Base-by-base conservation (phyloP, 2,329 filamentous ascomycete genomes). In the Fusarium sp. region DNA sequence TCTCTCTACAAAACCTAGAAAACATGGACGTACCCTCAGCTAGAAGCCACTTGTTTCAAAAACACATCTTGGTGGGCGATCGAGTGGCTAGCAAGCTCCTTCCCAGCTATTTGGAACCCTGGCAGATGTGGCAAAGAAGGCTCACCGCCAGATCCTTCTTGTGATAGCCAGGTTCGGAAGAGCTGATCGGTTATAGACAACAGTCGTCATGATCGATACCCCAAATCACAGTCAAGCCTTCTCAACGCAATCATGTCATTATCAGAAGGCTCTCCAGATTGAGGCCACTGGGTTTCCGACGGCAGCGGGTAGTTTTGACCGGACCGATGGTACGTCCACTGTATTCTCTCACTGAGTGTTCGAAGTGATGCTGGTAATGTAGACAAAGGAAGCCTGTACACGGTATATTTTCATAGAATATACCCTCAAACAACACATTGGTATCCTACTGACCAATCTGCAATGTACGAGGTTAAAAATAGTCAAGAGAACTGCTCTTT, bases 41-140 rank as follows among this genome's bases (percentile, higher is more conserved):
- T 55, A 46, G 56, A 71, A 71, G 71, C 71, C 66, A 72, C 69
- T 65, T 60, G 69, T 73, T 73, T 73, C 71, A 72, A 66, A 71
- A 62, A 26, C 30, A 62, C 26, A 49, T 49, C 38, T 42, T 23
- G 28, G 52, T 55, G 53, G n/a, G 36, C 57, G 56, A 62, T 69
- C 55, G 50, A 70, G 63, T 67, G 71, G 71, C 69, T 61, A 56
- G 34, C 44, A 69, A 48, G 53, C 30, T 43, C 14, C 38, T 65
- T 36, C 40, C 68, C 44, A 59, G 57, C 58, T 45, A 48, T 53
- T 48, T n/a, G 45, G 36, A 45, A 46, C 36, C 62, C 39, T 67
- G 65, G 50, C 48, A 53, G 60, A 63, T 67, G 63, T 58, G 61
- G 71, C 59, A 62, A 65, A 43, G 54, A 43, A 63, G 49, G 53